Conservation (phyloP, 176 grass and related monocot genomes). For the Juncus effusus region DNA sequence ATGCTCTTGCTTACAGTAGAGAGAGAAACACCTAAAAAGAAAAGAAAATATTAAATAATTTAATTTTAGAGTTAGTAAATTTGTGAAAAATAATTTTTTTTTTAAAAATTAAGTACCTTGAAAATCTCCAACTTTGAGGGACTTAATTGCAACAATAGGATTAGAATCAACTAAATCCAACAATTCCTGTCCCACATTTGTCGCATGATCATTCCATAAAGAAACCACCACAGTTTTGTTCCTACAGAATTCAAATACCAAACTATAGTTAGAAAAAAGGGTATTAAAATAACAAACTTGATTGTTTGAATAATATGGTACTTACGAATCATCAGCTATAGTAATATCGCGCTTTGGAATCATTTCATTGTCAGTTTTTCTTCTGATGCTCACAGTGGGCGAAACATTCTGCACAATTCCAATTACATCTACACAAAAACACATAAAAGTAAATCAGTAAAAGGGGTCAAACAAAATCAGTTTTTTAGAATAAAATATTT, state of each 20-base stretch:
- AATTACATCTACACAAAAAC: slow-evolving; percentile 57
- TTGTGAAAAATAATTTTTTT: not conserved
- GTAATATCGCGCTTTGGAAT: slow-evolving; percentile 88
- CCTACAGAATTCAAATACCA: slow-evolving; percentile 32
- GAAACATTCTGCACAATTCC: slow-evolving; percentile 83
- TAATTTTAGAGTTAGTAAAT: not conserved
- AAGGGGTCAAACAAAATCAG: slow-evolving; percentile 1
- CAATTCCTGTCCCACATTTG: slow-evolving; percentile 70
- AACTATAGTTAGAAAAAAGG: not conserved
- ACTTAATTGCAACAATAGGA: slow-evolving; percentile 67
- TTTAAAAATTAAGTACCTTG: slow-evolving; percentile 45
- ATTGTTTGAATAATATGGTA: not conserved
- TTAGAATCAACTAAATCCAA: slow-evolving; percentile 70
- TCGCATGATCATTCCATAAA: slow-evolving; percentile 96
- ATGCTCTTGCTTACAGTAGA: slow-evolving; percentile 78
- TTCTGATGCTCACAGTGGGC: slow-evolving; percentile 66
- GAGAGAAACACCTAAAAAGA: slow-evolving; percentile 58
- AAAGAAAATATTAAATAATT: not conserved
- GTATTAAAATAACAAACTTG: not conserved
- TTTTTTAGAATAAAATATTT: not conserved
- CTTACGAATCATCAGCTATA: slow-evolving; percentile 94
- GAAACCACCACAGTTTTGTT: slow-evolving; percentile 81
- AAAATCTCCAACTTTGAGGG: slow-evolving; percentile 81
- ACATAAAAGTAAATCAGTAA: not conserved
- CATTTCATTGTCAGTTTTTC: slow-evolving; percentile 64